Conservation (phyloP, 352 stramenopile genomes). For the Globisporangium nunn region DNA sequence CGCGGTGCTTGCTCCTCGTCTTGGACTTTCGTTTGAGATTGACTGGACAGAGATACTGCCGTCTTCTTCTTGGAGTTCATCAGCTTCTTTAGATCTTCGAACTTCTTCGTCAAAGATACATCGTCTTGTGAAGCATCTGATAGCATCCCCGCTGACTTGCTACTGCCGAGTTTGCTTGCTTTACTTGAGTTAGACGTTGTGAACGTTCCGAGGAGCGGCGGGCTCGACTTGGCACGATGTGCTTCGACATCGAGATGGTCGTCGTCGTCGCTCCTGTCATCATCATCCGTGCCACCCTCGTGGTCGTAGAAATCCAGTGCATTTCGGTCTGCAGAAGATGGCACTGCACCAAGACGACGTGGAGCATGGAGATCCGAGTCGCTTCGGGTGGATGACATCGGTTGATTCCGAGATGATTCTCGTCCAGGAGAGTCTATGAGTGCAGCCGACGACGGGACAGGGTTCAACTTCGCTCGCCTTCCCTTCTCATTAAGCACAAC, state of each 20-base stretch:
- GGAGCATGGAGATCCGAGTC: slow-evolving; percentile 57
- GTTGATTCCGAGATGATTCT: neutral
- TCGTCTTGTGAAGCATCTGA: slow-evolving; percentile 5
- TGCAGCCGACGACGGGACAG: slow-evolving; percentile 6
- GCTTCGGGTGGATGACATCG: slow-evolving; percentile 33
- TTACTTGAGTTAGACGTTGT: neutral
- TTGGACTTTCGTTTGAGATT: neutral
- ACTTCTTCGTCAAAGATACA: slow-evolving; percentile 48
- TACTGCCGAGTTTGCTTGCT: slow-evolving; percentile 8
- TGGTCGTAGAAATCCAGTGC: slow-evolving; percentile 45
- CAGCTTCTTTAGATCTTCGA: slow-evolving; percentile 52
- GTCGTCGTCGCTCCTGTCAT: slow-evolving; percentile 14
- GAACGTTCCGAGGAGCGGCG: slow-evolving; percentile 9
- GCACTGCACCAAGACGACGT: slow-evolving; percentile 29
- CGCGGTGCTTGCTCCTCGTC: neutral
- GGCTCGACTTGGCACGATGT: slow-evolving; percentile 10
- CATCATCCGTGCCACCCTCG: slow-evolving; percentile 23
- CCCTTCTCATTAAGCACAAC: slow-evolving; percentile 19
- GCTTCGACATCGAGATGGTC: neutral
- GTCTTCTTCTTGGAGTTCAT: slow-evolving; percentile 37
- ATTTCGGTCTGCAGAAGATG: slow-evolving; percentile 46
- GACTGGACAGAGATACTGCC: neutral
- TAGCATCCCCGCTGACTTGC: slow-evolving; percentile 11
- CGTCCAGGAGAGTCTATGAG: slow-evolving; percentile 4
- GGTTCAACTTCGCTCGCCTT: slow-evolving; percentile 22